A percentile compares a stretch with the other conserved stretches of the same genome.
Evolutionary conservation across 768 basidiomycete species (phyloP).

Genomic region (Hemileccinum impolitum): DNA sequence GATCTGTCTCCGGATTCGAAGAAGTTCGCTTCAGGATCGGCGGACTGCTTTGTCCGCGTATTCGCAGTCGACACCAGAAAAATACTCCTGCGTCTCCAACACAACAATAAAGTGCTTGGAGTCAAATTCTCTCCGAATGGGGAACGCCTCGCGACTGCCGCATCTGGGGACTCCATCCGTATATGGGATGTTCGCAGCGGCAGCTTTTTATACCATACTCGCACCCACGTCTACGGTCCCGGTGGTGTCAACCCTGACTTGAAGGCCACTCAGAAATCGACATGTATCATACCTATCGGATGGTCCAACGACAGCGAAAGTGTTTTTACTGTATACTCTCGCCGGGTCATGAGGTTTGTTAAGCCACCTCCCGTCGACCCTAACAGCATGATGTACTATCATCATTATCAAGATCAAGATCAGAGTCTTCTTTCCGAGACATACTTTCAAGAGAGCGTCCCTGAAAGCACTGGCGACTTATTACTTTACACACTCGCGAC

Average conservation of each 20-base stretch:
- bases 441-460: neutral
- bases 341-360: neutral
- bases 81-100: neutral
- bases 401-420: too few relatives aligned
- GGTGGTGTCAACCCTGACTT: too few relatives aligned
- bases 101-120: neutral
- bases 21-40: neutral
- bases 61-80: neutral
- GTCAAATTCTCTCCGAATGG: constrained; percentile 1
- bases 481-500: neutral
- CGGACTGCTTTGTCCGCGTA: neutral
- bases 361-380: too few relatives aligned
- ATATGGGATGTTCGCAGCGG: neutral
- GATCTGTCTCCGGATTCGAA: neutral
- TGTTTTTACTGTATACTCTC: neutral
- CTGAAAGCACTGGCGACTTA: neutral
- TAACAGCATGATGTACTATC: too few relatives aligned
- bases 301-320: neutral
- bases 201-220: neutral
- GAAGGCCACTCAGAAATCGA: neutral
- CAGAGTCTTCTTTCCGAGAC: too few relatives aligned
- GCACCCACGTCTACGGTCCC: neutral
- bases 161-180: too few relatives aligned
- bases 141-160: neutral
- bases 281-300: neutral